Evolutionary conservation across 805 yeast genomes (phyloP).

Genomic region (Metschnikowia sp.): DNA sequence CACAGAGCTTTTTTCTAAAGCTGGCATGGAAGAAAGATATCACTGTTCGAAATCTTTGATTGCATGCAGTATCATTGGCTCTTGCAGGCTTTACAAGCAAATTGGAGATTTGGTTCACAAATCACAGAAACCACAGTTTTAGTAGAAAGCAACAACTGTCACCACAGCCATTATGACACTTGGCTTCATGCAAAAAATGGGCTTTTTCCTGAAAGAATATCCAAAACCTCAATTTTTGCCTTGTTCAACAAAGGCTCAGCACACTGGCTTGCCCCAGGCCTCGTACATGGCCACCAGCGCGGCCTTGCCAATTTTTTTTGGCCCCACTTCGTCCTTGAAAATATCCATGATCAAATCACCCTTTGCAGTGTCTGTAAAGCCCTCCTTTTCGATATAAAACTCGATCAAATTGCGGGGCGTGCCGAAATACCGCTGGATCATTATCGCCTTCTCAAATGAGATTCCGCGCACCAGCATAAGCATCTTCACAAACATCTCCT

Average conservation of each 20-base stretch:
- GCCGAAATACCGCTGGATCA: constrained; percentile 64
- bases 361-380: constrained; percentile 20
- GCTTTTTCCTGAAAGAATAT: no score
- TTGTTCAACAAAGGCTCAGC: background rate
- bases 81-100: no score
- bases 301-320: constrained; percentile 49
- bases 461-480: constrained; percentile 79
- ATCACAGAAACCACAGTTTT: no score
- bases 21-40: no score
- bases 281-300: constrained; percentile 52
- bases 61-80: no score
- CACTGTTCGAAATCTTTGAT: no score
- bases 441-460: constrained; percentile 78
- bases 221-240: background rate
- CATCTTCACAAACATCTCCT: constrained; percentile 72
- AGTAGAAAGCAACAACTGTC: no score
- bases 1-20: no score
- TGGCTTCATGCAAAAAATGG: no score
- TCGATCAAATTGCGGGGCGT: constrained; percentile 65
- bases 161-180: no score
- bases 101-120: no score
- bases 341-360: constrained; percentile 26
- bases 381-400: constrained; percentile 36
- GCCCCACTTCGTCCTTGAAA: constrained; percentile 45
- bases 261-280: constrained; percentile 47